phyloP scores from a whole-genome alignment of 352 stramenopile genomes.

The Pythium pectinolyticum region DNA sequence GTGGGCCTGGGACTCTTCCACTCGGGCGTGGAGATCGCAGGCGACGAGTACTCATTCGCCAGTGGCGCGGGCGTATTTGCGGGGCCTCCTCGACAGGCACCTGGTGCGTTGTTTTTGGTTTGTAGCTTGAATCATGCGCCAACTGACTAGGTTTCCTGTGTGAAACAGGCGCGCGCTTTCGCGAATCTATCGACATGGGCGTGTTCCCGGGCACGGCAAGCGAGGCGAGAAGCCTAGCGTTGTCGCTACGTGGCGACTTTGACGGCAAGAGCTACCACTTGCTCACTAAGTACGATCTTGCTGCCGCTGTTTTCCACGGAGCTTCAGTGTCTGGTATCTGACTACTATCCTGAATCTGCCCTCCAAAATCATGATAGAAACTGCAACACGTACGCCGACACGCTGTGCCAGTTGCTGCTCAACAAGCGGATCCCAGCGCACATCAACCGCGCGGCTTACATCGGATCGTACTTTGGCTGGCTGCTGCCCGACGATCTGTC shows the following conservation, averaged over 20 bases:
- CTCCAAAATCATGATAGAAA: slow-evolving; percentile 62
- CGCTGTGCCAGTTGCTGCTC: slow-evolving; percentile 79
- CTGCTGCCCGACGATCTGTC: slow-evolving; percentile 59
- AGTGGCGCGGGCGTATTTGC: slow-evolving; percentile 90
- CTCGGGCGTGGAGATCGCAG: slow-evolving; percentile 90
- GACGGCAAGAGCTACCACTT: slow-evolving; percentile 90
- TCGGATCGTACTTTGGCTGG: slow-evolving; percentile 89
- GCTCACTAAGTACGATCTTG: slow-evolving; percentile 69
- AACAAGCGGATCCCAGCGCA: slow-evolving; percentile 81
- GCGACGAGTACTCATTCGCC: slow-evolving; percentile 92
- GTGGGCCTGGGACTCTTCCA: slow-evolving; percentile 91
- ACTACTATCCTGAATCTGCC: too few relatives aligned
- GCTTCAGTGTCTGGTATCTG: background rate
- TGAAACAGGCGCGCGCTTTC: slow-evolving; percentile 78
- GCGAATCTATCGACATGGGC: slow-evolving; percentile 88
- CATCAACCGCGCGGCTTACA: slow-evolving; percentile 92
- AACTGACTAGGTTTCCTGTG: background rate
- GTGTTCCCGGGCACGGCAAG: slow-evolving; percentile 80
- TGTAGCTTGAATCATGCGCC: background rate
- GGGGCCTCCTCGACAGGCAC: slow-evolving; percentile 56
- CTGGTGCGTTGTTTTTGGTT: slow-evolving; percentile 37
- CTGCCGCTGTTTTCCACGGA: background rate
- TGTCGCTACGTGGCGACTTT: slow-evolving; percentile 87
- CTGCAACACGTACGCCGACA: slow-evolving; percentile 95
- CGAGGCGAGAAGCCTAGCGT: slow-evolving; percentile 81